These are phyloP conservation scores for Phialophora verrucosa DNA, from an alignment of 2,329 filamentous ascomycete genomes.

Conservation along the genomic window DNA sequence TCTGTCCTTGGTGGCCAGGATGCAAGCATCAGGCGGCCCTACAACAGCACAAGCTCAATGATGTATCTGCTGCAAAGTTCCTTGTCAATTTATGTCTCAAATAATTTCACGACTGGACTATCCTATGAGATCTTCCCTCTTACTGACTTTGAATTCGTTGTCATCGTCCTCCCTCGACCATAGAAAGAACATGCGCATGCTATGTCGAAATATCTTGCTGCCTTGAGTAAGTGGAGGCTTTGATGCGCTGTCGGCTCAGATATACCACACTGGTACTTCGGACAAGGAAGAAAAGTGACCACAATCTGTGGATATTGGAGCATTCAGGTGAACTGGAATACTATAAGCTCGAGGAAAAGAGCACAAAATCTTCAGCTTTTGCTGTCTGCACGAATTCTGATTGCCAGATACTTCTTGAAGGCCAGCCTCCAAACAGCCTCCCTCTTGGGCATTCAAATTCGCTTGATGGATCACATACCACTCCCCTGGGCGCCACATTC, in stretches of 20 bases:
- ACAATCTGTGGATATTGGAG: background rate
- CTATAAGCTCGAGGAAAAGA: background rate
- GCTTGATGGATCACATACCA: background rate
- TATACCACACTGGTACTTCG: background rate
- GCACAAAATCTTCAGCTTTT: background rate
- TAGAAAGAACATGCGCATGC: background rate
- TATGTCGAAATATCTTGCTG: background rate
- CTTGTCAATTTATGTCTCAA: background rate
- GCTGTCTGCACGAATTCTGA: background rate
- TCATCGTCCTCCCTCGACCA: background rate
- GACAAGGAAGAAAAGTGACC: background rate
- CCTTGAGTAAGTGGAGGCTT: background rate
- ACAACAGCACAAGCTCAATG: background rate
- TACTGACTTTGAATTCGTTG: background rate
- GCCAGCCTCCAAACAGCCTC: background rate
- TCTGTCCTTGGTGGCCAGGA: background rate
- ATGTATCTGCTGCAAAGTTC: background rate
- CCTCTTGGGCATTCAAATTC: background rate
- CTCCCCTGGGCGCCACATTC: background rate
- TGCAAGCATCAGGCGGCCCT: background rate
- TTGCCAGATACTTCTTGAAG: background rate
- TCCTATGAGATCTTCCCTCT: background rate
- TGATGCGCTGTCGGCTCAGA: background rate
- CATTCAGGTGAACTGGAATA: background rate
- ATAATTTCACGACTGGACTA: background rate